These are phyloP conservation scores for Zymoseptoria passerinii DNA, from an alignment of 2,329 filamentous ascomycete species.

Conservation along the genomic window DNA sequence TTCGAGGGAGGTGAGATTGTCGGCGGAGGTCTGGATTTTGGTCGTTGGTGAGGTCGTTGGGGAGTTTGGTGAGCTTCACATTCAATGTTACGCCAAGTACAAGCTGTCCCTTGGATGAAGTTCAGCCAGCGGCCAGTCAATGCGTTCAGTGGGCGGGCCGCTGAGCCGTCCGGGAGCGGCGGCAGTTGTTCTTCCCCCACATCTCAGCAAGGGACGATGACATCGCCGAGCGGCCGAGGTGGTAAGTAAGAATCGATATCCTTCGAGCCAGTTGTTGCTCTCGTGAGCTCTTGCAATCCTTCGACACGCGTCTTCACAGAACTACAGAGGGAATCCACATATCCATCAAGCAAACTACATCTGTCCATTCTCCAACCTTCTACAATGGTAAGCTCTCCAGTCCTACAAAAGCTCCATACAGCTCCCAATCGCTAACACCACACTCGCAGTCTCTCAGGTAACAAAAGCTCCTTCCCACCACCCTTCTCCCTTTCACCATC, in stretches of 20 bases:
- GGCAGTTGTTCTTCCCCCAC: not conserved
- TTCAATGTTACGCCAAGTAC: not conserved
- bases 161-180: not conserved
- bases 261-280: not conserved
- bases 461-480: not conserved
- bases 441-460: conserved; percentile 2
- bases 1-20: not conserved
- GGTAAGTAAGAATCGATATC: not conserved
- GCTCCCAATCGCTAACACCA: not conserved
- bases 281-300: not conserved
- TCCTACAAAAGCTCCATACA: not conserved
- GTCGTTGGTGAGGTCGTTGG: not conserved
- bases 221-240: not conserved
- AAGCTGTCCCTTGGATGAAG: not conserved
- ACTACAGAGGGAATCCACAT: not conserved
- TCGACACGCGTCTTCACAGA: not conserved
- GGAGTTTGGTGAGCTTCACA: not conserved
- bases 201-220: not conserved
- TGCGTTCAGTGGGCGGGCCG: not conserved
- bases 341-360: conserved; percentile 5
- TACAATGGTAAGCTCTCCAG: conserved; percentile 2
- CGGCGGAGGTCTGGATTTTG: not conserved
- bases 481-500: not conserved
- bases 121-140: not conserved
- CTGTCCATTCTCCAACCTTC: conserved; percentile 4